Conservation (phyloP, 163 green algal genomes). For the Trebouxiophyceae sp. region DNA sequence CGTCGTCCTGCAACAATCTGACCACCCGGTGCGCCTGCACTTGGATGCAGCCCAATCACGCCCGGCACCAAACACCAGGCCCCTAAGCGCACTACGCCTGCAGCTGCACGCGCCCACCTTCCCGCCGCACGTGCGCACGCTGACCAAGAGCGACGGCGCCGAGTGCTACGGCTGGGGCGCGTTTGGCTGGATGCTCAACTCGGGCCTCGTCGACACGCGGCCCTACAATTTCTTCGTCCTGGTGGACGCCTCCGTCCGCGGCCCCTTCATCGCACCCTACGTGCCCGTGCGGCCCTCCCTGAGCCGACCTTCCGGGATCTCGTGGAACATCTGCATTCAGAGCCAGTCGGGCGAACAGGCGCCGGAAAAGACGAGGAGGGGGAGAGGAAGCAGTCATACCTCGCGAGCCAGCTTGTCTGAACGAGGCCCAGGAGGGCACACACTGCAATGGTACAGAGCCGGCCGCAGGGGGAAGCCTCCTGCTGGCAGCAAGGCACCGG, state of each 20-base stretch:
- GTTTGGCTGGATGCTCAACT: constrained; percentile 40
- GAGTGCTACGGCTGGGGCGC: constrained; percentile 51
- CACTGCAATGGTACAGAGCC: too few species aligned
- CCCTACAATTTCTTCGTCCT: constrained; percentile 33
- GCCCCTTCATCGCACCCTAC: constrained; percentile 24
- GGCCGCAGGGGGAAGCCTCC: too few species aligned
- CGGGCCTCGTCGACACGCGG: constrained; percentile 4
- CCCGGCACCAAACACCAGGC: too few species aligned
- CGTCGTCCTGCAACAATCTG: constrained; percentile 25
- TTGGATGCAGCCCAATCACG: neutral
- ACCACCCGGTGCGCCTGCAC: neutral
- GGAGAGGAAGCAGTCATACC: too few species aligned
- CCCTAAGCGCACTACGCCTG: too few species aligned
- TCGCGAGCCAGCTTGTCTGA: too few species aligned
- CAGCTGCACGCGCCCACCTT: constrained; percentile 17
- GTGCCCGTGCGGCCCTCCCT: constrained; percentile 4
- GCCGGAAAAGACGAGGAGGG: too few species aligned
- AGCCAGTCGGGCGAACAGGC: too few species aligned
- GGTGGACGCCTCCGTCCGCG: constrained; percentile 28
- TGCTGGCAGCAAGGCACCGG: too few species aligned
- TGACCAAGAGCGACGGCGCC: constrained; percentile 22
- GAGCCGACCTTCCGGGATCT: too few species aligned
- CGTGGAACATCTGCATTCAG: too few species aligned
- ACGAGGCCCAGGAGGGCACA: too few species aligned
- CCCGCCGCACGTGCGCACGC: constrained; percentile 29